phyloP scores from a whole-genome alignment of 2,329 filamentous ascomycete species.

The Keithomyces neogunnii region DNA sequence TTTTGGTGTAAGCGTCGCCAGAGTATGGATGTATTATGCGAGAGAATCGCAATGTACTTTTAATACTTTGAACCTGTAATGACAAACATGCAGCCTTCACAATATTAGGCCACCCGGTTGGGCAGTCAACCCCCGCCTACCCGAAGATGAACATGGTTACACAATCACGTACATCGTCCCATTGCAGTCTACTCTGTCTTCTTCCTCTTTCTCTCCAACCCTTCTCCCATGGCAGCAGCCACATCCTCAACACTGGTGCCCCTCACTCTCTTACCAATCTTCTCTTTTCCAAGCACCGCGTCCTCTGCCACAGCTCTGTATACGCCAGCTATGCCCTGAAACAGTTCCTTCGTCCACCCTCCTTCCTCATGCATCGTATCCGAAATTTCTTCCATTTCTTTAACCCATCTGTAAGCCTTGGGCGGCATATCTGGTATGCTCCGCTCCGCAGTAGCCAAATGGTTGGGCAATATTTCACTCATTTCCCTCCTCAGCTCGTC shows the following conservation, averaged over 20 bases:
- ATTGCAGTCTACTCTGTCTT: constrained; percentile 14
- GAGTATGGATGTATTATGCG: not conserved
- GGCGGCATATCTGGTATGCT: constrained; percentile 54
- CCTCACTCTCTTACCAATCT: constrained; percentile 44
- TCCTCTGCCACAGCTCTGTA: constrained; percentile 55
- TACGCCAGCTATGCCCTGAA: constrained; percentile 51
- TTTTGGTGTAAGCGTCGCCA: constrained; percentile 1
- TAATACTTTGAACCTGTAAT: too few species aligned
- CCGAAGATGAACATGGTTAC: too few species aligned
- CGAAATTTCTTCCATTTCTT: constrained; percentile 70
- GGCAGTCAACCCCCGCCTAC: too few species aligned
- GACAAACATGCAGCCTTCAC: too few species aligned
- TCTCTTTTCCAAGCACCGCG: constrained; percentile 50
- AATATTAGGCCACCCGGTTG: too few species aligned
- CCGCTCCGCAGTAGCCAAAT: constrained; percentile 36
- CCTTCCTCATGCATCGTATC: constrained; percentile 56
- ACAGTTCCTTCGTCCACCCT: constrained; percentile 49
- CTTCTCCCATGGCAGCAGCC: constrained; percentile 38
- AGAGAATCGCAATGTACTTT: not conserved
- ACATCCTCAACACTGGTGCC: constrained; percentile 51
- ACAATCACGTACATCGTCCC: not conserved
- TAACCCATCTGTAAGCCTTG: constrained; percentile 71
- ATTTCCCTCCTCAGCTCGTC: constrained; percentile 50
- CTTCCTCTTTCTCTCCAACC: constrained; percentile 35
- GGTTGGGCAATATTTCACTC: constrained; percentile 36